Conservation (phyloP, 805 yeast genomes). For the Metschnikowia aberdeeniae region DNA sequence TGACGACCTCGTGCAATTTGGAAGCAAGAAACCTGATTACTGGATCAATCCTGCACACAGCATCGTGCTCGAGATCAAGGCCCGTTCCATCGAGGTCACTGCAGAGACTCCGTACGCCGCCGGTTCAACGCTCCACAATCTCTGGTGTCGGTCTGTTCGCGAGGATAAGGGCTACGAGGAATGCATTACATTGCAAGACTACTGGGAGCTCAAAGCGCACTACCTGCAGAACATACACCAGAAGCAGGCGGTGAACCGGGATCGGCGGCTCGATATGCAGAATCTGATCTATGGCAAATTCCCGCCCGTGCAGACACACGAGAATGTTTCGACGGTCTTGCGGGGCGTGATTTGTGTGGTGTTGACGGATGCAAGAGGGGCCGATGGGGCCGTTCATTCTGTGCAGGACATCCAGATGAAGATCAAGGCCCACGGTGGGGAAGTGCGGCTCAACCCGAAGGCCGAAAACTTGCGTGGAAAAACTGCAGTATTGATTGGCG, state of each 20-base stretch:
- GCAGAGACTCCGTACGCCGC: conserved; percentile 49
- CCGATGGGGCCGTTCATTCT: conserved; percentile 24
- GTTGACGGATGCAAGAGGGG: conserved; percentile 45
- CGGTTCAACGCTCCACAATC: conserved; percentile 70
- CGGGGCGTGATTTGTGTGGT: conserved; percentile 45
- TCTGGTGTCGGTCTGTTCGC: conserved; percentile 65
- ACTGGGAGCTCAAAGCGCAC: conserved; percentile 34
- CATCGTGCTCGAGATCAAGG: conserved; percentile 77
- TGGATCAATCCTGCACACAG: conserved; percentile 83
- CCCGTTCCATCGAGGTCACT: conserved; percentile 60
- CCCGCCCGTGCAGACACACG: background rate
- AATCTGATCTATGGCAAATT: conserved; percentile 17
- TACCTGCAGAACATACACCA: conserved; percentile 22
- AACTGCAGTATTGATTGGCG: conserved; percentile 23
- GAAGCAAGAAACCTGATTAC: conserved; percentile 55
- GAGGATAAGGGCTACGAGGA: conserved; percentile 61
- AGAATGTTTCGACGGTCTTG: conserved; percentile 36
- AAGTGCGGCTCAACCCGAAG: conserved; percentile 22
- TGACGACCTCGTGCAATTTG: conserved; percentile 44
- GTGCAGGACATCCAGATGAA: conserved; percentile 34
- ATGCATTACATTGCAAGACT: conserved; percentile 54
- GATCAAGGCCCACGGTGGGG: conserved; percentile 50
- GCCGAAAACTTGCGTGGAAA: conserved; percentile 10
- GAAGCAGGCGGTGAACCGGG: conserved; percentile 27
- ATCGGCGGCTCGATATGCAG: conserved; percentile 19